These are phyloP conservation scores for Chlorella sp. DNA, from an alignment of 139 green algal genomes.

Conservation along the genomic window DNA sequence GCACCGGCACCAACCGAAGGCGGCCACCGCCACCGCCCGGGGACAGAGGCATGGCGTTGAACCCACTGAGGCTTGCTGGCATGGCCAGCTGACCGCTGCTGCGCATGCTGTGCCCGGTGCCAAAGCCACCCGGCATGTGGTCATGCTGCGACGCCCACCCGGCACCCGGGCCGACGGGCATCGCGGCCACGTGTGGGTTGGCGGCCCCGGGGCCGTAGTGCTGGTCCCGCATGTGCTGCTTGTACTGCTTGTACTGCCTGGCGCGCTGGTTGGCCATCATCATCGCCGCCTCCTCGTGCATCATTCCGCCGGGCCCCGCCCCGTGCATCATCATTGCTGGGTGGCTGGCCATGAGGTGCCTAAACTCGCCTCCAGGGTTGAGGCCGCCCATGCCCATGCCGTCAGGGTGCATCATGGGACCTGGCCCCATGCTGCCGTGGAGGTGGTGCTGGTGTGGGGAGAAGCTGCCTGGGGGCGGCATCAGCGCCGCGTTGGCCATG, in stretches of 20 bases:
- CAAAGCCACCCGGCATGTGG: not conserved
- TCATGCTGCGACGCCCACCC: not conserved
- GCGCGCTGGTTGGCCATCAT: not conserved
- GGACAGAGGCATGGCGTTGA: too few species aligned
- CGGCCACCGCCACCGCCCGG: not conserved
- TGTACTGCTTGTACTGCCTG: not conserved
- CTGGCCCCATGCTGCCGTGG: too few species aligned
- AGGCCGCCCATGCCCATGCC: not conserved
- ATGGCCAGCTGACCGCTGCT: not conserved
- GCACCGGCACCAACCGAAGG: not conserved
- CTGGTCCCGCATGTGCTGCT: not conserved
- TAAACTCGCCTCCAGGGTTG: not conserved
- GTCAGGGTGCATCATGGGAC: too few species aligned
- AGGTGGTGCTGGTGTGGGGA: too few species aligned
- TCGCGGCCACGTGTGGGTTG: not conserved
- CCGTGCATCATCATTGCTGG: not conserved
- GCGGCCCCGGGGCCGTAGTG: not conserved
- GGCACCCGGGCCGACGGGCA: not conserved
- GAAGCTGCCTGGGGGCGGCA: too few species aligned
- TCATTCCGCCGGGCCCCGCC: too few species aligned
- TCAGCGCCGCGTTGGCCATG: too few species aligned
- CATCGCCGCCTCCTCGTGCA: too few species aligned
- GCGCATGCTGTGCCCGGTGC: too few species aligned
- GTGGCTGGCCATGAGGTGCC: not conserved
- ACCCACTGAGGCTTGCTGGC: not conserved